Conservation (phyloP, 2,329 filamentous ascomycete genomes). For the Fusarium euwallaceae region DNA sequence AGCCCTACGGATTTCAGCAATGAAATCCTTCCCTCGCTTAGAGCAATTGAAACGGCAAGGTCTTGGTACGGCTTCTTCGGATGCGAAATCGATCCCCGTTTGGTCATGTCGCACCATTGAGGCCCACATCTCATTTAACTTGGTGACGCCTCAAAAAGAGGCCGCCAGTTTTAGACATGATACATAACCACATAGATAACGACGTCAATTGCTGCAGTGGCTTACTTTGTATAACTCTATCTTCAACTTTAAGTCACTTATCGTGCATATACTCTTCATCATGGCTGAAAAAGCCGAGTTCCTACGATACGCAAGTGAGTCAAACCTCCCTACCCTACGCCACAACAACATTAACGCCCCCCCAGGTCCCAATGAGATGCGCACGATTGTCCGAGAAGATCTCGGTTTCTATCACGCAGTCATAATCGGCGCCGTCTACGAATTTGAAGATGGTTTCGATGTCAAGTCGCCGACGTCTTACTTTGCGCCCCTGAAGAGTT, state of each 20-base stretch:
- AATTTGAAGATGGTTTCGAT: conserved; percentile 9
- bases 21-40: not conserved
- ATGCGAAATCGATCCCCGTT: conserved; percentile 3
- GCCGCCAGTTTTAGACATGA: conserved; percentile 19
- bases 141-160: conserved; percentile 18
- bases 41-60: not conserved
- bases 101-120: not conserved
- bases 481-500: conserved; percentile 29
- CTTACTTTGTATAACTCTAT: not conserved
- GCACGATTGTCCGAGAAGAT: conserved; percentile 40
- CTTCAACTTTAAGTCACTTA: not conserved
- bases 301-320: conserved; percentile 35
- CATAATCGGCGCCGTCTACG: conserved; percentile 39
- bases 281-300: conserved; percentile 29
- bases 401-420: conserved; percentile 41
- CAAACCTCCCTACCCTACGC: not conserved
- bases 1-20: not conserved
- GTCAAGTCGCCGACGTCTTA: conserved; percentile 26
- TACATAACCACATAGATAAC: not conserved
- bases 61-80: conserved; percentile 14
- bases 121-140: conserved; percentile 22
- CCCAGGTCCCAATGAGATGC: conserved; percentile 42
- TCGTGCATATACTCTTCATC: not conserved
- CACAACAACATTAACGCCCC: not conserved
- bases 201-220: not conserved